These are phyloP conservation scores for Cyberlindnera subsufficiens DNA, from an alignment of 805 yeast genomes.

Conservation along the genomic window DNA sequence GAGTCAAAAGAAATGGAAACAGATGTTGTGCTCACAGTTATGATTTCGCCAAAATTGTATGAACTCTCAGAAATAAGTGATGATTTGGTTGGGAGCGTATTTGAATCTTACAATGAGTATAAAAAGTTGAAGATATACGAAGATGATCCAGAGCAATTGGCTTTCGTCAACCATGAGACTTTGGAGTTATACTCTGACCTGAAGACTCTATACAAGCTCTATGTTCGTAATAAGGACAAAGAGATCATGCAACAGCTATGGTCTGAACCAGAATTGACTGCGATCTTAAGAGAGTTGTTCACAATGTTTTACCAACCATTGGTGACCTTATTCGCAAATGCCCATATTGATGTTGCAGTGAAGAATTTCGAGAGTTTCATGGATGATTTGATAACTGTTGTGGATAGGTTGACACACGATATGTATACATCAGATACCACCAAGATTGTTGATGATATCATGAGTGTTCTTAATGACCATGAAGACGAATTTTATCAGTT, in stretches of 20 bases:
- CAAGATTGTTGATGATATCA: conserved; percentile 62
- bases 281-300: conserved; percentile 65
- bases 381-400: conserved; percentile 54
- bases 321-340: conserved; percentile 59
- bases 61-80: conserved; percentile 12
- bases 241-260: conserved; percentile 68
- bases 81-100: conserved; percentile 12
- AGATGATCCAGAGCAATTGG: conserved; percentile 14
- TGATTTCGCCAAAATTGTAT: conserved; percentile 19
- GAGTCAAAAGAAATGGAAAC: conserved; percentile 16
- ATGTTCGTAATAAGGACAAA: conserved; percentile 70
- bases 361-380: conserved; percentile 61
- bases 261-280: conserved; percentile 81
- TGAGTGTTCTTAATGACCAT: conserved; percentile 62
- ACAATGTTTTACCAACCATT: conserved; percentile 71
- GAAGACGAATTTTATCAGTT: conserved; percentile 69
- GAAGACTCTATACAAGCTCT: conserved; percentile 56
- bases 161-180: conserved; percentile 18
- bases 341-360: conserved; percentile 60
- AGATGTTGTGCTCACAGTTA: conserved; percentile 17
- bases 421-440: conserved; percentile 45
- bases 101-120: conserved; percentile 23
- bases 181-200: conserved; percentile 41
- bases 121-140: conserved; percentile 21
- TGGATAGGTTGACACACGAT: conserved; percentile 45